A percentile compares a stretch with the other conserved stretches of the same genome.
phyloP scores from a whole-genome alignment of 176 grass and related monocot genomes.

The Carex parvula region DNA sequence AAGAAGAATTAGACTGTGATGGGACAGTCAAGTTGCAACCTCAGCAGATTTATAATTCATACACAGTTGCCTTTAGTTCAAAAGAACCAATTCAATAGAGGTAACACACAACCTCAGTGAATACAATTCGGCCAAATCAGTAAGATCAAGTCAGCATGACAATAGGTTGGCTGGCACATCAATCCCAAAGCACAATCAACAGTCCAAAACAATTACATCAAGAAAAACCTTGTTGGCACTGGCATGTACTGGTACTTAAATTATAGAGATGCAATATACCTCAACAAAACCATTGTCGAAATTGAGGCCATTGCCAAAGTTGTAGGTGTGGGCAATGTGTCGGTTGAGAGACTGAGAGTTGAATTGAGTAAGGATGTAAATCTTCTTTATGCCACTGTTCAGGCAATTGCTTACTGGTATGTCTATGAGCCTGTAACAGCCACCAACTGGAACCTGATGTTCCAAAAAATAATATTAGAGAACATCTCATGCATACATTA shows the following conservation, averaged over 20 bases:
- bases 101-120: background rate
- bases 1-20: background rate
- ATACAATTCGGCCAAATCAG: background rate
- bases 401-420: constrained; percentile 83
- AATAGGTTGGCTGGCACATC: background rate
- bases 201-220: background rate
- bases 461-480: background rate
- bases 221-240: background rate
- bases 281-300: constrained; percentile 72
- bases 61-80: background rate
- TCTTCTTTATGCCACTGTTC: constrained; percentile 76
- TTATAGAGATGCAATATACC: constrained; percentile 29
- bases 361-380: constrained; percentile 73
- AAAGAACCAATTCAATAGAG: background rate
- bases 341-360: constrained; percentile 76
- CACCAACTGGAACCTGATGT: constrained; percentile 62
- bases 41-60: background rate
- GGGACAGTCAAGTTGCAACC: background rate
- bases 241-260: background rate
- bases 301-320: constrained; percentile 52
- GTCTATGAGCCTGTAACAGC: constrained; percentile 72
- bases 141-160: background rate
- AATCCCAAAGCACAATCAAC: background rate
- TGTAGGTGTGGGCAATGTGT: constrained; percentile 61
- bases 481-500: background rate